Conservation (phyloP, 352 stramenopile genomes). For the Phytophthora capsici region DNA sequence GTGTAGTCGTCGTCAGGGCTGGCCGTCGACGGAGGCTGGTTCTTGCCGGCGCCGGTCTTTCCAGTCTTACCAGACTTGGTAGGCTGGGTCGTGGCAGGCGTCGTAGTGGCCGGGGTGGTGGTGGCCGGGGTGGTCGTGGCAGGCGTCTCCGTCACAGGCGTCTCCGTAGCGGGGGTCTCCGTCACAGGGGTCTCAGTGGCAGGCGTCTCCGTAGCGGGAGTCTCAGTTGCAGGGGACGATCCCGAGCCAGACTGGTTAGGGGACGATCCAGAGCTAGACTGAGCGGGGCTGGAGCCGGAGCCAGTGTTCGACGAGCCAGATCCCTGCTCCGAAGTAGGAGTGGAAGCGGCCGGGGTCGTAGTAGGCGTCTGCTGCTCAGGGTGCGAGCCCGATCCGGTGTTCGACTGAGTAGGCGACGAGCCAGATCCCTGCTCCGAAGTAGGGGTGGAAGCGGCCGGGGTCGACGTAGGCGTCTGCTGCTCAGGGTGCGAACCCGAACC, state of each 20-base stretch:
- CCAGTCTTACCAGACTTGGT: slow-evolving; percentile 26
- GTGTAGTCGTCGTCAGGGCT: slow-evolving; percentile 34
- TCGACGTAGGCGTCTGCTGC: too few relatives aligned
- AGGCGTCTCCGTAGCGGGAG: too few relatives aligned
- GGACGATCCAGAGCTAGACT: slow-evolving; percentile 15
- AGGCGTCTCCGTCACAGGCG: slow-evolving; percentile 8
- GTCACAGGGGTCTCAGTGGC: slow-evolving; percentile 6
- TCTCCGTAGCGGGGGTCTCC: slow-evolving; percentile 3
- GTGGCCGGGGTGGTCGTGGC: background rate
- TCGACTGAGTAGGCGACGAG: too few relatives aligned
- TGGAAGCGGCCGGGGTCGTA: slow-evolving; percentile 11
- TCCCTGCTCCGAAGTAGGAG: slow-evolving; percentile 2
- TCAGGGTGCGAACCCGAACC: too few relatives aligned
- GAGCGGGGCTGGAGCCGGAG: slow-evolving; percentile 8
- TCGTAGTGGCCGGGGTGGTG: slow-evolving; percentile 12
- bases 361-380: slow-evolving; percentile 2
- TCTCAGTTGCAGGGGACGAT: slow-evolving; percentile 1
- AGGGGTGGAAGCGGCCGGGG: too few relatives aligned
- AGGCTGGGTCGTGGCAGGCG: slow-evolving; percentile 16
- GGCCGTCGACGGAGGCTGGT: slow-evolving; percentile 13
- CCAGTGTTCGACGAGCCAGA: background rate
- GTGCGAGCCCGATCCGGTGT: too few relatives aligned
- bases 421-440: too few relatives aligned
- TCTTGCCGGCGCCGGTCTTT: slow-evolving; percentile 24
- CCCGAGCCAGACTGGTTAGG: slow-evolving; percentile 19